Base-by-base conservation (phyloP, 148 eudicot species). In the Rhododendron vialii region DNA sequence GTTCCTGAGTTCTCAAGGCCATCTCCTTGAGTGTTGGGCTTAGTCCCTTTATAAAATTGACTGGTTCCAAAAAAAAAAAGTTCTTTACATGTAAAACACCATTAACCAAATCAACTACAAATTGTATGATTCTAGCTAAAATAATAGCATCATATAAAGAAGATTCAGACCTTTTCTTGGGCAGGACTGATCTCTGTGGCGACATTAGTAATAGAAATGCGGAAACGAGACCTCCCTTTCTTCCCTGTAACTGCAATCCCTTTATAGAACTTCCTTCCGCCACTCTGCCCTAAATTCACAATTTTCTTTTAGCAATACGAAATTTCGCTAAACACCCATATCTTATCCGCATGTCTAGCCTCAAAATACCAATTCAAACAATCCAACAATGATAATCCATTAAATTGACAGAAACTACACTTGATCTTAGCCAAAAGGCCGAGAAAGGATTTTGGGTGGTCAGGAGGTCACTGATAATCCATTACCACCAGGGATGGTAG, bases 101-200 rank as follows among this genome's bases (percentile, higher is more conserved):
- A 74, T 24, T 12, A 84, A 69, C 63, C 79, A 67, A 71, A 47
- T 71, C 48, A 83, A 50, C 7, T 11, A 48, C 78, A 28, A 69
- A 28, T 80, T 51, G 6, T 28, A 83, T 71, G 79, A 63, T 18
- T n/a, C 78, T 45, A 26, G 50, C 47, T 33, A 73, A 20, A 14
- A 20, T 50, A n/a, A 41, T 38, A 67, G 24, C 74, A 71, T 17
- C 15, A 82, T 11, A 81, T 36, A 28, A n/a, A 73, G 30, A 7
- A 76, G 50, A 65, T 80, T 20, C 59, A 50, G 80, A 94, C 98
- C 98, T 91, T 90, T 55, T 89, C 88, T 77, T 90, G 92, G 78
- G 92, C 88, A 76, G 98, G 91, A 89, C 87, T 93, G 80, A 92
- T 80, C 86, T 92, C 92, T 80, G 98, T 94, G 86, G 95, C 95